Evolutionary conservation across 805 yeast species (phyloP), one percentile per base, ranked within the genome.

Genomic region (Zygosaccharomyces bailii): DNA sequence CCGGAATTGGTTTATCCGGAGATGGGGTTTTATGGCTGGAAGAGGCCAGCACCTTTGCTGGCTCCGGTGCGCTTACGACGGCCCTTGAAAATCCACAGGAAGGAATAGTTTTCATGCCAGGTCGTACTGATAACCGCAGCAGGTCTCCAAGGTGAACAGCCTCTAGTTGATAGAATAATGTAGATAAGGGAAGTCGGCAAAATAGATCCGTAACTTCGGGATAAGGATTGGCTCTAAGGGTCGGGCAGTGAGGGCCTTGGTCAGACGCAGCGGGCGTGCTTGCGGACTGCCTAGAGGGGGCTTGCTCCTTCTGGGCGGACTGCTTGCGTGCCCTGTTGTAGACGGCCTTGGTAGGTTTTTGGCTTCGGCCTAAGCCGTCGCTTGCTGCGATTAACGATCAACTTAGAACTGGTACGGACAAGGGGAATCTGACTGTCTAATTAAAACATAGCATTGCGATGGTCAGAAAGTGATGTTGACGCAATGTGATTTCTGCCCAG

Each of bases 131-230:
- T 65, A 66, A 59, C 70, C 71, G 70, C 70, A 67, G 69, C 69
- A 67, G 70, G 70, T 66, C 70, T 67, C 70, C 71, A 63, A 67
- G 71, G 70, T 65, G 66, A 67, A 67, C 70, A 65, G 70, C 69
- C 70, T 67, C 69, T 66, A 64, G 70, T 65, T 66, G 69, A 67
- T 63, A 66, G 70, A 65, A 65, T 61, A 63, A 66, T 62, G 69
- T 66, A 64, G 70, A 63, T 66, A 64, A 63, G 69, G 70, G 70
- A 67, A 67, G 68, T 66, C 70, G 68, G 70, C 70, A 66, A 64
- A 66, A 61, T 66, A 56, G 68, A 63, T 66, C 68, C 67, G 69
- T 67, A 65, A 64, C 69, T 65, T 64, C 68, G 69, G 68, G 70
- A 66, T 56, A 65, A 66, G 70, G 66, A 66, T 66, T 66, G 70